A percentile compares a stretch with the other conserved stretches of the same genome.
phyloP scores from a whole-genome alignment of 495 filamentous ascomycete species.

The Gamarada debralockiae region DNA sequence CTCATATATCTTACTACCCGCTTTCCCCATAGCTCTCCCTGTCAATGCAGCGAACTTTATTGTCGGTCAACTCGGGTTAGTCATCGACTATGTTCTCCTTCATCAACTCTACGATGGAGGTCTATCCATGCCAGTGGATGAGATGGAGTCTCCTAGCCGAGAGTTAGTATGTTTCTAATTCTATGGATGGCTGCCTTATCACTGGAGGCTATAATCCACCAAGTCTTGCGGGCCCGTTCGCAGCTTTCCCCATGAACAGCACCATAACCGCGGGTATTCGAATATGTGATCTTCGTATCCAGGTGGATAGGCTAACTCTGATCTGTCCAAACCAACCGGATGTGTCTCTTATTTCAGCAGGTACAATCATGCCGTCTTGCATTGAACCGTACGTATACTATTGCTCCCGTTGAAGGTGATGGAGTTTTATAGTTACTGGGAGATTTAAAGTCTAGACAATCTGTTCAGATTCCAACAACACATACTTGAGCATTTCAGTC shows the following conservation, averaged over 20 bases:
- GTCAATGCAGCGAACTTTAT: too few species aligned
- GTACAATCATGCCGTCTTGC: slow-evolving; percentile 2
- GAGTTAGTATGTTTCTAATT: neutral
- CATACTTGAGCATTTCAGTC: neutral
- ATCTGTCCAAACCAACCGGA: neutral
- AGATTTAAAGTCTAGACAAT: slow-evolving; percentile 3
- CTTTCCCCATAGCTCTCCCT: too few species aligned
- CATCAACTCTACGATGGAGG: too few species aligned
- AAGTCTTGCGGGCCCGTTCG: neutral
- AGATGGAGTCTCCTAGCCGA: neutral
- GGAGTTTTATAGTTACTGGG: neutral
- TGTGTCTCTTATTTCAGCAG: neutral
- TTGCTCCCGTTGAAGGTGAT: neutral
- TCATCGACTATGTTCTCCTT: too few species aligned
- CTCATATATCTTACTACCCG: too few species aligned
- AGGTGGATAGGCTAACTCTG: neutral
- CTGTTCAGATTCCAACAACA: neutral
- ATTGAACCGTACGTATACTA: slow-evolving; percentile 1
- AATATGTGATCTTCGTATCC: neutral
- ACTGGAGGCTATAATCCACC: slow-evolving; percentile 5
- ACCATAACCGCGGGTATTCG: neutral
- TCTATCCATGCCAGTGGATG: too few species aligned
- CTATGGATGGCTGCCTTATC: neutral
- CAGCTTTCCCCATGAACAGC: neutral
- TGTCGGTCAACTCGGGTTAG: too few species aligned